phyloP scores from a whole-genome alignment of 2,329 filamentous ascomycete genomes.

The Colletotrichum truncatum region DNA sequence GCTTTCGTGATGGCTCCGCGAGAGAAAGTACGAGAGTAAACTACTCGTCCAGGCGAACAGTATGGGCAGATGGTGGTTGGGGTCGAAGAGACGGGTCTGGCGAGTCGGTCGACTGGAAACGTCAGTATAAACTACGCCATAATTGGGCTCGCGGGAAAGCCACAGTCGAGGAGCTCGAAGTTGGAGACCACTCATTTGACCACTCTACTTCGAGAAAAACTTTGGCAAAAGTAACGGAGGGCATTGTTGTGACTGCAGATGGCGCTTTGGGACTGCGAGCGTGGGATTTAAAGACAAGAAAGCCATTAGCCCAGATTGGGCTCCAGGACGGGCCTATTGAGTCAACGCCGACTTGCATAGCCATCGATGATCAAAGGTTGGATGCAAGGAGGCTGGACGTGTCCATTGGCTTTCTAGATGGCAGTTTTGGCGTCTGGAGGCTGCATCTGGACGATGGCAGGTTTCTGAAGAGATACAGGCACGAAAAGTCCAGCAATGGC shows the following conservation, averaged over 20 bases:
- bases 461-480: conserved; percentile 64
- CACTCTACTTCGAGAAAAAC: conserved; percentile 58
- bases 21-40: conserved; percentile 48
- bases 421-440: conserved; percentile 76
- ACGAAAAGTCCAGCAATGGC: conserved; percentile 70
- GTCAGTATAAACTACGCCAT: conserved; percentile 85
- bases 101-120: conserved; percentile 82
- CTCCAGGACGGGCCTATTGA: conserved; percentile 40
- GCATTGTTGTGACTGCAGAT: conserved; percentile 82
- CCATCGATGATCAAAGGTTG: conserved; percentile 65
- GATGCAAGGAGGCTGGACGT: conserved; percentile 63
- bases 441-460: conserved; percentile 55
- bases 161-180: conserved; percentile 79
- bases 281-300: conserved; percentile 76
- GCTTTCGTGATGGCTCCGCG: conserved; percentile 56
- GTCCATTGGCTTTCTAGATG: conserved; percentile 75
- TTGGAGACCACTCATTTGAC: conserved; percentile 50
- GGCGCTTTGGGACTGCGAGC: conserved; percentile 74
- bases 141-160: conserved; percentile 91
- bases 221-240: conserved; percentile 80
- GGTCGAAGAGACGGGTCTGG: conserved; percentile 60
- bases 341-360: conserved; percentile 68
- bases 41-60: conserved; percentile 52
- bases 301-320: conserved; percentile 62
- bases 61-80: conserved; percentile 53